A percentile compares a stretch with the other conserved stretches of the same genome.
Evolutionary conservation across 345 rosid species (phyloP).

Genomic region (Eutrema yunnanense): DNA sequence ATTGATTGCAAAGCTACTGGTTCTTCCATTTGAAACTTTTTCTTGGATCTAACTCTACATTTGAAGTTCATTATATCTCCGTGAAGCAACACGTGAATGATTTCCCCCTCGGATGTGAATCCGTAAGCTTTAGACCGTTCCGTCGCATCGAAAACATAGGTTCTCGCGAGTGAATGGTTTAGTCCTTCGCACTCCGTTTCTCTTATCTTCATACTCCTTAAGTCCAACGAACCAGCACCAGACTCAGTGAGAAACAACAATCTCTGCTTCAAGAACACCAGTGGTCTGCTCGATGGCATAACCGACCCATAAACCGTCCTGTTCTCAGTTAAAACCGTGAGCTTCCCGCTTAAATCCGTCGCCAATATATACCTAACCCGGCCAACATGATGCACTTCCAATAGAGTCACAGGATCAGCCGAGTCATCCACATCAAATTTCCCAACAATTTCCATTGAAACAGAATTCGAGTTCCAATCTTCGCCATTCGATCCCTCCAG

Average conservation of each 20-base stretch:
- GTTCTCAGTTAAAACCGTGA: slow-evolving; percentile 60
- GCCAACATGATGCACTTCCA: slow-evolving; percentile 89
- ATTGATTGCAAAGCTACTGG: slow-evolving; percentile 69
- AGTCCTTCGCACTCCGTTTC: slow-evolving; percentile 86
- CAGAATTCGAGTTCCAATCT: slow-evolving; percentile 51
- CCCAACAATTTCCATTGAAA: slow-evolving; percentile 51
- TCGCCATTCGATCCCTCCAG: slow-evolving; percentile 58
- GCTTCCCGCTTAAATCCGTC: slow-evolving; percentile 55
- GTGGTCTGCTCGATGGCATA: slow-evolving; percentile 55
- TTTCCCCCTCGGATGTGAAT: slow-evolving; percentile 72
- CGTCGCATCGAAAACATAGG: slow-evolving; percentile 61
- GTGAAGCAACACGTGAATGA: slow-evolving; percentile 65
- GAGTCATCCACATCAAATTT: slow-evolving; percentile 33
- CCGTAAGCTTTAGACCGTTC: slow-evolving; percentile 95
- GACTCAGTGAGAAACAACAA: slow-evolving; percentile 79
- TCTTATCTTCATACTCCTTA: slow-evolving; percentile 77
- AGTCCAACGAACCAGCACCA: slow-evolving; percentile 89
- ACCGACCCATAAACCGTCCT: slow-evolving; percentile 68
- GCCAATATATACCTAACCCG: slow-evolving; percentile 65
- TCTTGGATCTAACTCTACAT: slow-evolving; percentile 88
- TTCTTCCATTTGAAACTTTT: slow-evolving; percentile 57
- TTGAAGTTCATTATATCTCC: slow-evolving; percentile 93
- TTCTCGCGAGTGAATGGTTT: slow-evolving; percentile 57
- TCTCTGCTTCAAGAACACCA: slow-evolving; percentile 87
- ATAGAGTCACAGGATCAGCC: slow-evolving; percentile 41